Evolutionary conservation across 805 yeast genomes (phyloP).

Genomic region (Candida chauliodis): DNA sequence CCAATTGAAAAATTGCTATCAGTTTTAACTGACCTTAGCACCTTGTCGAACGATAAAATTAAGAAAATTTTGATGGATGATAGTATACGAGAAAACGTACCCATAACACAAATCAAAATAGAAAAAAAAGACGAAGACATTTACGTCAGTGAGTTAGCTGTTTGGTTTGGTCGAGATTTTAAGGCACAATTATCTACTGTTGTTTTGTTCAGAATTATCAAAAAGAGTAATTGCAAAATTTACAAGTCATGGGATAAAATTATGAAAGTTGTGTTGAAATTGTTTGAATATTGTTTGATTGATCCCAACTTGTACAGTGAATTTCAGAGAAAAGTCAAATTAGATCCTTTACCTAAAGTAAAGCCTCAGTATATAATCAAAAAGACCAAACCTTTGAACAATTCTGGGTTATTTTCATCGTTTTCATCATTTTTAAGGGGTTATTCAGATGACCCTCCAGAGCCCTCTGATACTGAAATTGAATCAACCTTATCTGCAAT

Average conservation of each 20-base stretch:
- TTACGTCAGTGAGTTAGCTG: slow-evolving; percentile 77
- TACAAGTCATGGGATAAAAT: slow-evolving; percentile 60
- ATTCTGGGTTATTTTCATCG: slow-evolving; percentile 78
- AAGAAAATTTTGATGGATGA: slow-evolving; percentile 19
- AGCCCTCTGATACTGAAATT: slow-evolving; percentile 91
- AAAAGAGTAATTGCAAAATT: slow-evolving; percentile 50
- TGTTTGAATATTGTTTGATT: slow-evolving; percentile 71
- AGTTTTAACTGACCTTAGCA: slow-evolving; percentile 64
- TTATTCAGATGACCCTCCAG: slow-evolving; percentile 77
- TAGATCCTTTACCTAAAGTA: slow-evolving; percentile 56
- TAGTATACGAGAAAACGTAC: slow-evolving; percentile 38
- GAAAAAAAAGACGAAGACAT: slow-evolving; percentile 56
- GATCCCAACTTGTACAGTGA: slow-evolving; percentile 59
- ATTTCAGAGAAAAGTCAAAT: slow-evolving; percentile 54
- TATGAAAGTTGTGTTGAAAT: slow-evolving; percentile 53
- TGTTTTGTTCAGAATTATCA: slow-evolving; percentile 74
- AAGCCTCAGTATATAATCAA: slow-evolving; percentile 65
- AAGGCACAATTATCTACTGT: slow-evolving; percentile 89
- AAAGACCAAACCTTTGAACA: slow-evolving; percentile 62
- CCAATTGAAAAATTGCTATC: slow-evolving; percentile 66
- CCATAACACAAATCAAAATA: slow-evolving; percentile 43
- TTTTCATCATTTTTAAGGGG: slow-evolving; percentile 91
- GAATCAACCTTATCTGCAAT: slow-evolving; percentile 78
- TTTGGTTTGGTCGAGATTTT: slow-evolving; percentile 83
- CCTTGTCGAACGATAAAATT: slow-evolving; percentile 45